Evolutionary conservation across 2,329 filamentous ascomycete species (phyloP).

Genomic region (Fusarium newnesense): DNA sequence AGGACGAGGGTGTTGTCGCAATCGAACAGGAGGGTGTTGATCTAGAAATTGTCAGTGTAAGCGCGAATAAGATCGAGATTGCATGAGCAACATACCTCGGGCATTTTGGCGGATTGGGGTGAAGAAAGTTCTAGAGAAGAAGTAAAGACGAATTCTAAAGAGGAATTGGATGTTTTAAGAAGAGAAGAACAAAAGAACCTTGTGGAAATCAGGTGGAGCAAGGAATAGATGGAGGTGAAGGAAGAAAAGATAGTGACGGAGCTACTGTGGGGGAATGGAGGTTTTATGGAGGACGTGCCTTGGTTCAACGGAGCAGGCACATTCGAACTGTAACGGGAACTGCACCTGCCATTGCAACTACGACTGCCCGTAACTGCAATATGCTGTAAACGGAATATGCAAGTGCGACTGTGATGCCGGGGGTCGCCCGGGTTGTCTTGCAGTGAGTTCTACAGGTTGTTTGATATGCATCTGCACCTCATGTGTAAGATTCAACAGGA

Average conservation of each 20-base stretch:
- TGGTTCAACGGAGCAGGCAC: constrained; percentile 17
- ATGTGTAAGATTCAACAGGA: constrained; percentile 29
- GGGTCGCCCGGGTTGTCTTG: constrained; percentile 10
- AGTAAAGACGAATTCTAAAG: not conserved
- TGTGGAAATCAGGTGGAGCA: constrained; percentile 18
- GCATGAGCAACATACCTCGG: constrained; percentile 43
- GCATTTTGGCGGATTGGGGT: constrained; percentile 45
- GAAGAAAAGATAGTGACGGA: constrained; percentile 15
- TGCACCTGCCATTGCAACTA: not conserved
- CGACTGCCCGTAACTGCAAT: not conserved
- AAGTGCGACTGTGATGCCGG: constrained; percentile 22
- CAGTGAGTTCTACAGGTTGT: constrained; percentile 4
- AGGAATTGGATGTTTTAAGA: constrained; percentile 20
- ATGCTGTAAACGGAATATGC: constrained; percentile 23
- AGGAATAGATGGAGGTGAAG: constrained; percentile 8
- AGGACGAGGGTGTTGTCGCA: constrained; percentile 93
- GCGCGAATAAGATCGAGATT: not conserved
- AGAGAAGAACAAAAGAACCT: constrained; percentile 15
- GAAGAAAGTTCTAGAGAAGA: not conserved
- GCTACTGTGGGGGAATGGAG: constrained; percentile 28
- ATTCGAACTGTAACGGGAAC: not conserved
- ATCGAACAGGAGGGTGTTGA: constrained; percentile 79
- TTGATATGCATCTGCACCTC: constrained; percentile 11
- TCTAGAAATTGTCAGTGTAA: constrained; percentile 47
- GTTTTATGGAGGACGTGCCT: constrained; percentile 57